Evolutionary conservation across 2,329 filamentous ascomycete genomes (phyloP).

Genomic region (Cytospora schulzeri): DNA sequence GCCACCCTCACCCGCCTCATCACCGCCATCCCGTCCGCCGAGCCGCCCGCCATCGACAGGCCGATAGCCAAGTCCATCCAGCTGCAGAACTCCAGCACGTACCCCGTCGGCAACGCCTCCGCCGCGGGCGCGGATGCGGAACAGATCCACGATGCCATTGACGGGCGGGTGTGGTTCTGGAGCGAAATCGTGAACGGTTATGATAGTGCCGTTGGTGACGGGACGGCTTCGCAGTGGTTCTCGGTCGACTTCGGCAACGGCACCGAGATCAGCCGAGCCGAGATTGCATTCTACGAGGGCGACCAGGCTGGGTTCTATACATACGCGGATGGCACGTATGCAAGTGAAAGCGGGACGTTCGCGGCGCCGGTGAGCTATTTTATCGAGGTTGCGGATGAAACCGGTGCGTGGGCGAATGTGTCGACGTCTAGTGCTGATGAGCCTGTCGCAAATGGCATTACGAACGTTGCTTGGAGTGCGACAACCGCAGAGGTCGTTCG

Average conservation of each 20-base stretch:
- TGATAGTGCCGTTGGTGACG: slow-evolving; percentile 36
- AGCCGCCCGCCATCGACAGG: slow-evolving; percentile 34
- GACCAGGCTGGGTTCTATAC: slow-evolving; percentile 29
- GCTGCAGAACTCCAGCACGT: slow-evolving; percentile 34
- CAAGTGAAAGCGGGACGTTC: slow-evolving; percentile 26
- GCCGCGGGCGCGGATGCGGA: slow-evolving; percentile 32
- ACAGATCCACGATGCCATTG: slow-evolving; percentile 40
- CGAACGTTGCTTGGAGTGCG: slow-evolving; percentile 36
- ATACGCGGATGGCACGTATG: slow-evolving; percentile 20
- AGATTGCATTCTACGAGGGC: slow-evolving; percentile 41
- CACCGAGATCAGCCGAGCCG: slow-evolving; percentile 36
- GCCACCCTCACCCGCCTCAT: slow-evolving; percentile 34
- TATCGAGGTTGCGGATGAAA: slow-evolving; percentile 32
- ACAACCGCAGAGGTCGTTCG: slow-evolving; percentile 35
- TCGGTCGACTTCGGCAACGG: slow-evolving; percentile 39
- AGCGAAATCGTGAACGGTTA: slow-evolving; percentile 43
- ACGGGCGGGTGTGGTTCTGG: slow-evolving; percentile 44
- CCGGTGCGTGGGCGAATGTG: slow-evolving; percentile 36
- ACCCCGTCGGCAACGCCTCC: slow-evolving; percentile 38
- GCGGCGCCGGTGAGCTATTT: slow-evolving; percentile 36
- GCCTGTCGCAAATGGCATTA: slow-evolving; percentile 41
- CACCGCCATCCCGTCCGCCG: slow-evolving; percentile 5
- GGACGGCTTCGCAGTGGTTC: slow-evolving; percentile 38
- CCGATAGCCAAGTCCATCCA: slow-evolving; percentile 42
- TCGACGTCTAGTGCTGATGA: slow-evolving; percentile 28